Conservation (phyloP, 306 rosid species). For the Senna siamea region DNA sequence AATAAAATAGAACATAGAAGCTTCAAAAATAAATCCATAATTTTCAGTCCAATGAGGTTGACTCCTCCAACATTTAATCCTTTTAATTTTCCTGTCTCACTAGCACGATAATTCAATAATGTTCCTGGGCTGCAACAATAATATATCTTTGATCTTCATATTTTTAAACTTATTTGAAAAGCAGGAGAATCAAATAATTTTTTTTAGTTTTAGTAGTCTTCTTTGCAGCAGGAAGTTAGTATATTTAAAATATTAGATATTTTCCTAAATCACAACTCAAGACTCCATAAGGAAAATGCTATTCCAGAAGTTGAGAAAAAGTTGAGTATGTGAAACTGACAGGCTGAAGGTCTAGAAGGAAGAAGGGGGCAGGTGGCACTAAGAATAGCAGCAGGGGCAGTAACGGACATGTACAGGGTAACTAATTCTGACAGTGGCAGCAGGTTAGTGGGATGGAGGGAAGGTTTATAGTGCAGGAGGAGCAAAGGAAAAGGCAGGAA, state of each 20-base stretch:
- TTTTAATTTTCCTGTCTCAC: not conserved
- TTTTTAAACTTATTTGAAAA: not conserved
- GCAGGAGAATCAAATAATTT: not conserved
- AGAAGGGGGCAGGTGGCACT: too few species aligned
- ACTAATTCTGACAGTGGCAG: too few species aligned
- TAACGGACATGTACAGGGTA: too few species aligned
- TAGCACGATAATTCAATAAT: not conserved
- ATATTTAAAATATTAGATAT: not conserved
- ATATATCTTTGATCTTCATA: not conserved
- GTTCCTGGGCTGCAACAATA: too few species aligned
- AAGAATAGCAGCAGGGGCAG: too few species aligned
- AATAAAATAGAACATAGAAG: not conserved
- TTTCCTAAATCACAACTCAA: not conserved
- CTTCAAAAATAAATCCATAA: not conserved
- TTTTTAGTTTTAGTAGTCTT: not conserved
- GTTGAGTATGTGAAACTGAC: not conserved
- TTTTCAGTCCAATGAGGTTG: not conserved
- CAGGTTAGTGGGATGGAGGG: too few species aligned
- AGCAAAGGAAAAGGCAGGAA: too few species aligned
- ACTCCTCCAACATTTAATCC: not conserved
- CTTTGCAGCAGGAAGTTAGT: not conserved
- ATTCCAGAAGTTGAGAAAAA: slow-evolving; percentile 12
- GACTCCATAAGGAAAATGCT: slow-evolving; percentile 27
- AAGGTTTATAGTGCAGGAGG: too few species aligned
- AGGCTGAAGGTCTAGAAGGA: too few species aligned